Conservation (phyloP, 768 basidiomycete species). For the Leccinum uliginosum region DNA sequence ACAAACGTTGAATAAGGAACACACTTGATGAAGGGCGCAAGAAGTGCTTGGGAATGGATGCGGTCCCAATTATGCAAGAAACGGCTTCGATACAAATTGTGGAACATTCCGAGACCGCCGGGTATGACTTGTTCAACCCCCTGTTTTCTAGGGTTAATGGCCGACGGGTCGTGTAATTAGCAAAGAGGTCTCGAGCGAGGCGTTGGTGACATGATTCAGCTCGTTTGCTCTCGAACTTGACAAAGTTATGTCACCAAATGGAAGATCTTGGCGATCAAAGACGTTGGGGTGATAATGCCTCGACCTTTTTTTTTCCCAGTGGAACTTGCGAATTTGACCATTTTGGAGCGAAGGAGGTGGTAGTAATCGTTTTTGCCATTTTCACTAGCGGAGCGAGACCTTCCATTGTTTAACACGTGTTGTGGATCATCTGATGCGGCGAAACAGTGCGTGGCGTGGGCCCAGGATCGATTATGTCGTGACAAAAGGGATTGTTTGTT, state of each 20-base stretch:
- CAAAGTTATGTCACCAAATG: constrained; percentile 23
- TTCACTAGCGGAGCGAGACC: constrained; percentile 22
- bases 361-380: constrained; percentile 19
- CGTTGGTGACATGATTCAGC: background rate
- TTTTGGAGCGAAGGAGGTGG: constrained; percentile 17
- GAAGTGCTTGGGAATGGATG: constrained; percentile 29
- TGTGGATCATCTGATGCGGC: constrained; percentile 23
- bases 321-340: constrained; percentile 21
- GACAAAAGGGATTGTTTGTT: constrained; percentile 21
- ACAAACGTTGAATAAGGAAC: constrained; percentile 5
- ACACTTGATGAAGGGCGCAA: constrained; percentile 21
- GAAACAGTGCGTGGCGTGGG: constrained; percentile 14
- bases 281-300: constrained; percentile 18
- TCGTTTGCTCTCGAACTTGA: constrained; percentile 18
- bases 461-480: constrained; percentile 16
- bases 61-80: constrained; percentile 14
- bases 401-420: constrained; percentile 33
- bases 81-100: constrained; percentile 3
- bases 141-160: constrained; percentile 18
- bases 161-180: constrained; percentile 7
- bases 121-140: constrained; percentile 4
- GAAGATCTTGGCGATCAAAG: constrained; percentile 29
- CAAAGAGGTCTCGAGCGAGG: constrained; percentile 17
- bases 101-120: constrained; percentile 12
- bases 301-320: constrained; percentile 16